phyloP scores from a whole-genome alignment of 1,284 basidiomycete genomes.

The Ganoderma sinense region DNA sequence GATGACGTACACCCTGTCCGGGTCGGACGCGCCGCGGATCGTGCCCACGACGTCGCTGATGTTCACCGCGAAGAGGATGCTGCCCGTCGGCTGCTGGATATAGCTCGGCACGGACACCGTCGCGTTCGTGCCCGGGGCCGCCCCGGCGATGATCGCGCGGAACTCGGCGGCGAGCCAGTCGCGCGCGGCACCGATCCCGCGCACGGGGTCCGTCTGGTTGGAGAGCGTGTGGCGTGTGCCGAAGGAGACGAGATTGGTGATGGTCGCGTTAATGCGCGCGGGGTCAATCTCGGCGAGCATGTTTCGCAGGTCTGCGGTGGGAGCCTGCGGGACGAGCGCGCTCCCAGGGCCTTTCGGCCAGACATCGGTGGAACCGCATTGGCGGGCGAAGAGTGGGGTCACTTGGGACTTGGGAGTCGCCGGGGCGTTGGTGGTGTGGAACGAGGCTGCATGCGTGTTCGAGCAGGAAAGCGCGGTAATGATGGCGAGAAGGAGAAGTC shows the following conservation, averaged over 20 bases:
- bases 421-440: not conserved
- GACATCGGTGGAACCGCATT: constrained; percentile 38
- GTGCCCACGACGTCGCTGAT: constrained; percentile 62
- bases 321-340: constrained; percentile 48
- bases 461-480: constrained; percentile 13
- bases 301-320: constrained; percentile 48
- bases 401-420: constrained; percentile 13
- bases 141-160: constrained; percentile 49
- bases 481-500: constrained; percentile 22
- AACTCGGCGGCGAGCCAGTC: constrained; percentile 61
- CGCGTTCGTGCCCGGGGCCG: constrained; percentile 50
- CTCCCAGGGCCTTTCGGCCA: constrained; percentile 60
- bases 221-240: constrained; percentile 62
- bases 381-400: constrained; percentile 22
- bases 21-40: constrained; percentile 53
- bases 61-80: constrained; percentile 49
- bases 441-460: constrained; percentile 8
- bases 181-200: constrained; percentile 61
- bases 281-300: constrained; percentile 56
- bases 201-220: constrained; percentile 55
- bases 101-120: constrained; percentile 55
- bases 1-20: constrained; percentile 59
- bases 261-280: constrained; percentile 51
- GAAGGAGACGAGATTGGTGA: constrained; percentile 59
- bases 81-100: constrained; percentile 46